These are phyloP conservation scores for Lentinula novae-zelandiae DNA, from an alignment of 1,284 basidiomycete genomes.

Conservation along the genomic window DNA sequence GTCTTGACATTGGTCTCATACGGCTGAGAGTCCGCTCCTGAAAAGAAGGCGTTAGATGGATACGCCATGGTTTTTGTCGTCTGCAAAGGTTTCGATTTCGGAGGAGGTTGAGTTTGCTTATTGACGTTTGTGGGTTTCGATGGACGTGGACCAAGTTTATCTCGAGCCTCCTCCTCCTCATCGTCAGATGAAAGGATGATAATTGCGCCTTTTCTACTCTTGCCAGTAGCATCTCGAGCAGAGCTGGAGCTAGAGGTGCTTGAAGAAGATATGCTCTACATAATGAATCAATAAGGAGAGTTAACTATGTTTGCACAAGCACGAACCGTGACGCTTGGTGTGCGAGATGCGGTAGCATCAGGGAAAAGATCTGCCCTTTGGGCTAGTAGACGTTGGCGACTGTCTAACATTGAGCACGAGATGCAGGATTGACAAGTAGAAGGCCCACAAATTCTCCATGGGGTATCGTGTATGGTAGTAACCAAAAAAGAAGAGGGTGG, in stretches of 20 bases:
- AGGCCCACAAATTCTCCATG: conserved; percentile 16
- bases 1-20: neutral
- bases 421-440: too few relatives aligned
- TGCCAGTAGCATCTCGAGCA: neutral
- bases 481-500: too few relatives aligned
- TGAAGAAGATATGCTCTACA: conserved; percentile 6
- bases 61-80: neutral
- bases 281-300: neutral
- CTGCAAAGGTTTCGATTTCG: neutral
- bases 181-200: conserved; percentile 17
- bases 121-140: conserved; percentile 19
- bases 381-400: conserved; percentile 15
- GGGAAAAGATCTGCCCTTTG: conserved; percentile 12
- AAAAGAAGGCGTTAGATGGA: neutral
- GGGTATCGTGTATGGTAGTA: neutral
- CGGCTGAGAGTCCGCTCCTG: neutral
- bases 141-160: conserved; percentile 9
- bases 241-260: conserved; percentile 7
- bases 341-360: neutral
- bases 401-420: neutral
- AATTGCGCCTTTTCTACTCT: neutral
- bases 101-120: conserved; percentile 9
- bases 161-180: conserved; percentile 8
- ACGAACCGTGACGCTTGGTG: neutral
- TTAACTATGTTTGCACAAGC: neutral